These are phyloP conservation scores for Dryas octopetala DNA, from an alignment of 306 rosid genomes.

Conservation along the genomic window DNA sequence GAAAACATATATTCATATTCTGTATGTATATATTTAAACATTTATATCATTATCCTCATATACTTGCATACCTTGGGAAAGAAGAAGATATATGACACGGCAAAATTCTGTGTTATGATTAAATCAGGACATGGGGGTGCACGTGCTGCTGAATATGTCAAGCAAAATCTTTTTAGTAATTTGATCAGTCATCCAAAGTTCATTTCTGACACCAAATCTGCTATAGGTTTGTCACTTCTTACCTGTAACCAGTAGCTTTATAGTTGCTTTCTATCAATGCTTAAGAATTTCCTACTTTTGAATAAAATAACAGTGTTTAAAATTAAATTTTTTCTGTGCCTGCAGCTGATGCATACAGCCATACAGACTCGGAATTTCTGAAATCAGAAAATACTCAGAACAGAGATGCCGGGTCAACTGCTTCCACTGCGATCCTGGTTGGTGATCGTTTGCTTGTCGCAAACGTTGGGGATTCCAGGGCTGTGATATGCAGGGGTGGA, in stretches of 20 bases:
- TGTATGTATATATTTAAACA: background rate
- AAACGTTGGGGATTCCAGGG: conserved; percentile 95
- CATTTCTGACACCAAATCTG: conserved; percentile 92
- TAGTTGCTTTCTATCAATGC: conserved; percentile 10
- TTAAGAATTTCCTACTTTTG: conserved; percentile 17
- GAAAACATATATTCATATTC: background rate
- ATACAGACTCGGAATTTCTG: conserved; percentile 86
- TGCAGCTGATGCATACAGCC: conserved; percentile 92
- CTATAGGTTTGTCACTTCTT: conserved; percentile 56
- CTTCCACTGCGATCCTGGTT: conserved; percentile 93
- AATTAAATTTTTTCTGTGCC: conserved; percentile 15
- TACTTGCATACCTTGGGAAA: conserved; percentile 11
- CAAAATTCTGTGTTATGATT: conserved; percentile 26
- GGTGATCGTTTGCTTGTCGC: conserved; percentile 97
- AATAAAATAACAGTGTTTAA: conserved; percentile 2
- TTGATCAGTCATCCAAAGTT: conserved; percentile 89
- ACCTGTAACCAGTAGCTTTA: conserved; percentile 3
- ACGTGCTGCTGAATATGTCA: conserved; percentile 97
- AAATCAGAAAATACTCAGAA: conserved; percentile 82
- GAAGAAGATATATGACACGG: background rate
- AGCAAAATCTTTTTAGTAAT: conserved; percentile 88
- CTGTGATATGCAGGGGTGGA: conserved; percentile 91
- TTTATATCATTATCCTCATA: background rate
- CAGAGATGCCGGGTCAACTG: conserved; percentile 97
- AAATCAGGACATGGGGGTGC: conserved; percentile 90